Evolutionary conservation across 1,284 basidiomycete genomes (phyloP).

Genomic region (Sporisorium iseilematis-ciliati): DNA sequence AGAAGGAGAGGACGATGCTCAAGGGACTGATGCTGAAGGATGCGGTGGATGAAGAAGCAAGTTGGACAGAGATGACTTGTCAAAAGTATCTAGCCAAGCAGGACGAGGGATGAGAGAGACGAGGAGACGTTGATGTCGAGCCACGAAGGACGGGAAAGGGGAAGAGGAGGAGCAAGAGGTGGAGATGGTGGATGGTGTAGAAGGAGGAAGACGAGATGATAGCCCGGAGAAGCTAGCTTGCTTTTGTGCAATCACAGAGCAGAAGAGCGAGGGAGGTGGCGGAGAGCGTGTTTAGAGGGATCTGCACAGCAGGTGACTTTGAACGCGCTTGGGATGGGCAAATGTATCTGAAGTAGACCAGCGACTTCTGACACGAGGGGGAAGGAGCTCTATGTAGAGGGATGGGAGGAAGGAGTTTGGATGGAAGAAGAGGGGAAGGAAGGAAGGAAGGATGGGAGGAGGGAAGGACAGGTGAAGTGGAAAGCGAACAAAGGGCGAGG

Average conservation of each 20-base stretch:
- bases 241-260: constrained; percentile 15
- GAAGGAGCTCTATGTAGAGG: constrained; percentile 8
- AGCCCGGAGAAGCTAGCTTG: constrained; percentile 7
- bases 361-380: constrained; percentile 35
- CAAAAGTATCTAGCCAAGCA: constrained; percentile 24
- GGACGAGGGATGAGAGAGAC: constrained; percentile 4
- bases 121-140: constrained; percentile 21
- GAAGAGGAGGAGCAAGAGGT: neutral
- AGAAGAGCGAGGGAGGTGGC: no score
- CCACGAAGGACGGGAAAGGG: constrained; percentile 6
- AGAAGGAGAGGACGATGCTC: constrained; percentile 5
- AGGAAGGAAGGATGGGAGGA: constrained; percentile 10
- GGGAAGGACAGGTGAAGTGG: neutral
- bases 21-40: constrained; percentile 4
- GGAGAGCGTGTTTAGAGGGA: constrained; percentile 4
- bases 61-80: constrained; percentile 23
- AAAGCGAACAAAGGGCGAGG: neutral
- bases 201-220: constrained; percentile 1
- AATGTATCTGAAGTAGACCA: constrained; percentile 46
- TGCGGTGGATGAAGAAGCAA: constrained; percentile 2
- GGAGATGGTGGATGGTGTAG: neutral
- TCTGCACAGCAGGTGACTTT: constrained; percentile 29
- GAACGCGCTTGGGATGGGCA: neutral
- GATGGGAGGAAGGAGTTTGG: constrained; percentile 16
- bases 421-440: constrained; percentile 16